Conservation (phyloP, 192 early-diverging fungal species). For the Mortierella antarctica region DNA sequence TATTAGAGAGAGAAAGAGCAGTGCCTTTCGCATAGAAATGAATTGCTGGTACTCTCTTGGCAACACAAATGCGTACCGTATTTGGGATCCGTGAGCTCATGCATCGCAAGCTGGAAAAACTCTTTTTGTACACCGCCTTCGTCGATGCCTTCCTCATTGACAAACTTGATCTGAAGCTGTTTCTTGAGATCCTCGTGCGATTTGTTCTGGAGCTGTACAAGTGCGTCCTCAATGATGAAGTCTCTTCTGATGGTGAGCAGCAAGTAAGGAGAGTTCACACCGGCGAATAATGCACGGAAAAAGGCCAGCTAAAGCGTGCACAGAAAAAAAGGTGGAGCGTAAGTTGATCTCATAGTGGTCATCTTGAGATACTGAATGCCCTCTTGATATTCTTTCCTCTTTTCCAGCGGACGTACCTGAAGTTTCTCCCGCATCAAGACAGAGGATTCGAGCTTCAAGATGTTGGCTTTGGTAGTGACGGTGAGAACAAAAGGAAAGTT, state of each 20-base stretch:
- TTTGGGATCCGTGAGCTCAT: slow-evolving; percentile 87
- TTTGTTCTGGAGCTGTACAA: slow-evolving; percentile 77
- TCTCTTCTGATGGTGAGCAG: slow-evolving; percentile 78
- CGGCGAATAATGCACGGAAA: slow-evolving; percentile 80
- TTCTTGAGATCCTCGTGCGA: slow-evolving; percentile 88
- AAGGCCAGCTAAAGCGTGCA: slow-evolving; percentile 69
- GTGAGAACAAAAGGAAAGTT: slow-evolving; percentile 80
- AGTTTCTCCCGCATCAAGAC: slow-evolving; percentile 75
- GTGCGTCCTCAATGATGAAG: slow-evolving; percentile 72
- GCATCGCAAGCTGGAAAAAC: slow-evolving; percentile 91
- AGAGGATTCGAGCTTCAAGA: slow-evolving; percentile 78
- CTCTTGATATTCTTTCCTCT: not conserved
- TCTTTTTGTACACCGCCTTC: slow-evolving; percentile 96
- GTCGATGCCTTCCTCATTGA: slow-evolving; percentile 93
- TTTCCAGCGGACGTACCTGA: slow-evolving; percentile 44
- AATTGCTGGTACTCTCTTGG: slow-evolving; percentile 21
- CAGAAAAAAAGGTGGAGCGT: not conserved
- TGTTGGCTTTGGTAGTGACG: slow-evolving; percentile 77
- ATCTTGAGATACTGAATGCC: not conserved
- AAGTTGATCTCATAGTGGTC: not conserved
- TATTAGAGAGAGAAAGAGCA: slow-evolving; percentile 73
- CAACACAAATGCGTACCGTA: slow-evolving; percentile 66
- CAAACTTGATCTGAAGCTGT: slow-evolving; percentile 90
- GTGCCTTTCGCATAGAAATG: slow-evolving; percentile 84
- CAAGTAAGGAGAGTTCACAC: slow-evolving; percentile 80